phyloP scores from a whole-genome alignment of 176 grass and related monocot species.

The Cocos nucifera region DNA sequence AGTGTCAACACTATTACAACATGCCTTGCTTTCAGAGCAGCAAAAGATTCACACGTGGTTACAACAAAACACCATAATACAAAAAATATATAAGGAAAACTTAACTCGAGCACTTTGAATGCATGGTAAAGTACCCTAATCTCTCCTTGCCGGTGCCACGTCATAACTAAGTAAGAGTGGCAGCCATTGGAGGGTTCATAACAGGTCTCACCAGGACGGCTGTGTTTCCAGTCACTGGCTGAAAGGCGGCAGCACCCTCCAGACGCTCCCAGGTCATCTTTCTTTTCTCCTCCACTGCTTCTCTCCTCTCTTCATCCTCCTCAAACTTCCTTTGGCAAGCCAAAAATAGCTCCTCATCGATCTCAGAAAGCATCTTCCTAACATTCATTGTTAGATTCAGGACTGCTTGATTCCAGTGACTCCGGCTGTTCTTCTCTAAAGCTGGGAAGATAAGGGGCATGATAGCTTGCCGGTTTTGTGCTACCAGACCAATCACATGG shows the following conservation, averaged over 20 bases:
- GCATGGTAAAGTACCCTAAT: no score
- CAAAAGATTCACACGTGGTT: conserved; percentile 10
- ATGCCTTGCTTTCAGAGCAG: conserved; percentile 1
- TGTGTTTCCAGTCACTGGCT: conserved; percentile 74
- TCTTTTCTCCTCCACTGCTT: conserved; percentile 33
- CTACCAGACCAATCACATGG: conserved; percentile 58
- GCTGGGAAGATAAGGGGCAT: conserved; percentile 68
- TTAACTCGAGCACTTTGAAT: neutral
- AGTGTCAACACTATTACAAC: neutral
- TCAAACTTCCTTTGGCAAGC: conserved; percentile 52
- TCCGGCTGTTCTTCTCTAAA: conserved; percentile 54
- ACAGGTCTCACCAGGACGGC: conserved; percentile 64
- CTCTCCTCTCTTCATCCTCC: conserved; percentile 55
- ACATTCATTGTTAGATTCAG: conserved; percentile 73
- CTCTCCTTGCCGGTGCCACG: neutral
- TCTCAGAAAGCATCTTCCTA: conserved; percentile 75
- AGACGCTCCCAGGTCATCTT: conserved; percentile 59
- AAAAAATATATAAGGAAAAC: neutral
- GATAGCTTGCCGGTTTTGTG: conserved; percentile 65
- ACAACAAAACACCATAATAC: conserved; percentile 7
- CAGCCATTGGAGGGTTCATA: conserved; percentile 1
- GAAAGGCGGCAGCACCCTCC: conserved; percentile 56
- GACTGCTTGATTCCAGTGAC: conserved; percentile 86
- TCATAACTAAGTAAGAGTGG: conserved; percentile 12
- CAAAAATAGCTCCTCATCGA: conserved; percentile 57